phyloP scores from a whole-genome alignment of 1,139 yeast genomes.

The Yamadazyma dendronema region DNA sequence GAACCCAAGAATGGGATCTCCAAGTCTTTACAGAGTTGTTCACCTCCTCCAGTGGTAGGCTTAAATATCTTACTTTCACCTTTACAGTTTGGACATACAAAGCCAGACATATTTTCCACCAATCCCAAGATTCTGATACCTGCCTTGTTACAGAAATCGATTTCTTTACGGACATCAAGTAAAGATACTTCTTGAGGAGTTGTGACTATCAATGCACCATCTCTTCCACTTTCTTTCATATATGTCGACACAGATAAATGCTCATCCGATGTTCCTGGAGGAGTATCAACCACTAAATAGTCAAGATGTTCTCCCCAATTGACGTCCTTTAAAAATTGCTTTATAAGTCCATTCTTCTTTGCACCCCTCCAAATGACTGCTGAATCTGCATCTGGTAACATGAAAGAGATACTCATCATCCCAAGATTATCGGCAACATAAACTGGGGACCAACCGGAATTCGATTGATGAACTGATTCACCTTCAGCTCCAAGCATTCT shows the following conservation, averaged over 20 bases:
- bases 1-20: constrained; percentile 79
- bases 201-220: constrained; percentile 93
- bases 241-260: constrained; percentile 87
- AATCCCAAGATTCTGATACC: constrained; percentile 81
- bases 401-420: constrained; percentile 91
- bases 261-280: constrained; percentile 98
- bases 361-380: constrained; percentile 98
- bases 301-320: constrained; percentile 90
- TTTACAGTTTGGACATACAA: constrained; percentile 92
- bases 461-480: constrained; percentile 84
- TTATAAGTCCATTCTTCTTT: constrained; percentile 88
- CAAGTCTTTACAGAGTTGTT: constrained; percentile 74
- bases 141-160: constrained; percentile 91
- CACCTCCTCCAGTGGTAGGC: constrained; percentile 97
- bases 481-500: constrained; percentile 91
- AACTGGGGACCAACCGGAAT: constrained; percentile 95
- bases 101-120: constrained; percentile 98
- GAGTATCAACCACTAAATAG: constrained; percentile 90
- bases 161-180: constrained; percentile 91
- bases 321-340: constrained; percentile 91
- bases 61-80: constrained; percentile 89
- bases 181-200: constrained; percentile 98
- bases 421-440: constrained; percentile 94
- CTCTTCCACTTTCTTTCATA: constrained; percentile 86
- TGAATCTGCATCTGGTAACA: constrained; percentile 91